Base-by-base conservation (phyloP, 139 green algal genomes). In the Coelastrella sp. region DNA sequence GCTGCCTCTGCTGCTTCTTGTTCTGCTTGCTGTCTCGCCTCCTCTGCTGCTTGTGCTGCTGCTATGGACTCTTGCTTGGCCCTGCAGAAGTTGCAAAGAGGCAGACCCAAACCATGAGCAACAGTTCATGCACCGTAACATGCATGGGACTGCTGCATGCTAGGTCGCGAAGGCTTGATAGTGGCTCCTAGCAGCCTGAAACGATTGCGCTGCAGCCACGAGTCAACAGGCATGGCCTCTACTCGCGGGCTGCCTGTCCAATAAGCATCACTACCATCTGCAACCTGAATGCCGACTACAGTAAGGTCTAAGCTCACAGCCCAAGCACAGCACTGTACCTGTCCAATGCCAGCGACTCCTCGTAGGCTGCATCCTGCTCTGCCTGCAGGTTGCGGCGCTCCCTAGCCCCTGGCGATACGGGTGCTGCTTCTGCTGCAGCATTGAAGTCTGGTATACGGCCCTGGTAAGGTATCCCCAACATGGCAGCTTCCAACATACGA, bases 401-500 rank as follows among this genome's bases (percentile, higher is more conserved):
- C 17, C 61, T 17, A 74, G 94, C 59, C 8, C 81, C 85, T 0
- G 95, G 92, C 65, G 77, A 90, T 32, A 86, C 82, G 19, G 73
- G 59, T 23, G 83, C 73, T 20, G 92, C 19, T 17, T 20, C 66
- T 23, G 17, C 8, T 73, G 90, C 66, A 6, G n/a, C 47, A 57
- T 19, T 76, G 83, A 90, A 92, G 87, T 91, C 83, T 11, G 94
- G 93, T 32, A 97, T 90, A 68, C 91, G 92, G 5, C 93, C 94
- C 73, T 95, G 80, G 80, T 97, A 98, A 0, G 95, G 94, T 5
- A 97, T 92, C 23, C 96, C 96, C 87, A 98, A 92, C 95, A 98
- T 95, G 20, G 95, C 95, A 23, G 96, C 95, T 87, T 98, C 96
- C 87, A 98, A 90, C 96, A 98, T 98, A 66, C 92, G 91, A 0